These are phyloP conservation scores for Mycena pura DNA, from an alignment of 768 basidiomycete species.

Conservation along the genomic window DNA sequence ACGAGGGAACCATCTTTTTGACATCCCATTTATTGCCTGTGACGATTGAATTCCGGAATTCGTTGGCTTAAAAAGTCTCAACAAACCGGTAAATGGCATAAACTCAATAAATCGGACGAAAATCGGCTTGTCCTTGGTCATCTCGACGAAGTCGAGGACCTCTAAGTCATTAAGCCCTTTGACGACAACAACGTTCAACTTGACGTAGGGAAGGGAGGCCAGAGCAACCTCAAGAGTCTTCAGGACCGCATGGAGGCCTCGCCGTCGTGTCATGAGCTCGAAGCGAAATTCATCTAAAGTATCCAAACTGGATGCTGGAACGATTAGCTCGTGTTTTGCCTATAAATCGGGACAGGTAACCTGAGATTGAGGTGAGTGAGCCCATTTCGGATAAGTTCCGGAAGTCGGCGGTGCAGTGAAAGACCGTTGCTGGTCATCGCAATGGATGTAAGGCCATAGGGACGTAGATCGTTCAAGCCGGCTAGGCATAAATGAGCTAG, in stretches of 20 bases:
- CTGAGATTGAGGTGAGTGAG: conserved; percentile 79
- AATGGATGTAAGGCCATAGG: conserved; percentile 71
- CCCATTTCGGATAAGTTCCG: conserved; percentile 69
- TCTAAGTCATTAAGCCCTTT: conserved; percentile 85
- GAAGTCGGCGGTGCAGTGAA: conserved; percentile 74
- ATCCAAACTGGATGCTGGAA: conserved; percentile 61
- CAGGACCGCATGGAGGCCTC: conserved; percentile 79
- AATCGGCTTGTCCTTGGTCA: conserved; percentile 68
- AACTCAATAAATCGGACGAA: conserved; percentile 91
- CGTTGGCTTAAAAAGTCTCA: neutral
- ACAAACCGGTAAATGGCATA: conserved; percentile 88
- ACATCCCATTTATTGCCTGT: conserved; percentile 88
- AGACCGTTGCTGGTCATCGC: conserved; percentile 90
- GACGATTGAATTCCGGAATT: conserved; percentile 9
- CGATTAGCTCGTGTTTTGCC: neutral
- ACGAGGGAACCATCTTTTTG: conserved; percentile 81
- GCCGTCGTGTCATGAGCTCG: conserved; percentile 83
- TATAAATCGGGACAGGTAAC: conserved; percentile 36
- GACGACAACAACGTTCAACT: conserved; percentile 86
- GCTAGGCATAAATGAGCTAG: conserved; percentile 43
- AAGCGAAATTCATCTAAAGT: conserved; percentile 89
- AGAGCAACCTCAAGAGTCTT: conserved; percentile 71
- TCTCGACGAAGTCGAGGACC: conserved; percentile 76
- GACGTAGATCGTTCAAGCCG: conserved; percentile 65
- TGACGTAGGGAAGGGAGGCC: conserved; percentile 60